A percentile compares a stretch with the other conserved stretches of the same genome.
Evolutionary conservation across 1,139 yeast genomes (phyloP).

Genomic region (Kodamaea sp.): DNA sequence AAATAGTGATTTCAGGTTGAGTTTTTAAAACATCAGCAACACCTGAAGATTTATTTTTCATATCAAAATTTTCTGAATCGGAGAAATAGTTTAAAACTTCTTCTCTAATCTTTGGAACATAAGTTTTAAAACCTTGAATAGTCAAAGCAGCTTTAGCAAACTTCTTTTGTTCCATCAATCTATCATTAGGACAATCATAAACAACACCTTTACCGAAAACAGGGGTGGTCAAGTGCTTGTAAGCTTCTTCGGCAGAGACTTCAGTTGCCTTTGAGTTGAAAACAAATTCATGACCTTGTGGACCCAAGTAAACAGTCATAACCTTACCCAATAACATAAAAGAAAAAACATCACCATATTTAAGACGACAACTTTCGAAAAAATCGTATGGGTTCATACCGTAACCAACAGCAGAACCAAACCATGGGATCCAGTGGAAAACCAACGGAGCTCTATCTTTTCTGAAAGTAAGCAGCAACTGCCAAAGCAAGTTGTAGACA

Average conservation of each 20-base stretch:
- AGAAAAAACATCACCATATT: slow-evolving; percentile 90
- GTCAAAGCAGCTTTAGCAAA: slow-evolving; percentile 90
- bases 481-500: slow-evolving; percentile 64
- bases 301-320: slow-evolving; percentile 95
- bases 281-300: slow-evolving; percentile 95
- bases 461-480: slow-evolving; percentile 64
- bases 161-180: slow-evolving; percentile 97
- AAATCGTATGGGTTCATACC: slow-evolving; percentile 94
- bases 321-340: slow-evolving; percentile 84
- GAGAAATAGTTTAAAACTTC: slow-evolving; percentile 69
- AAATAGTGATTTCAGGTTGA: slow-evolving; percentile 94
- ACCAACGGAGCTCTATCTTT: slow-evolving; percentile 85
- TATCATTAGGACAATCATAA: slow-evolving; percentile 91
- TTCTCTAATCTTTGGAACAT: slow-evolving; percentile 84
- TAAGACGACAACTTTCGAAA: slow-evolving; percentile 69
- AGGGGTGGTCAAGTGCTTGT: slow-evolving; percentile 92
- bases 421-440: slow-evolving; percentile 92
- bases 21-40: slow-evolving; percentile 69
- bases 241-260: slow-evolving; percentile 95
- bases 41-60: slow-evolving; percentile 43
- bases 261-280: slow-evolving; percentile 86
- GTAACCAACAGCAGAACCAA: slow-evolving; percentile 83
- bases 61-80: slow-evolving; percentile 41
- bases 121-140: slow-evolving; percentile 73
- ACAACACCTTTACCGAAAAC: slow-evolving; percentile 97